Evolutionary conservation across 1,284 basidiomycete genomes (phyloP), one percentile per base, ranked within the genome.

Genomic region (Trametes polyzona): DNA sequence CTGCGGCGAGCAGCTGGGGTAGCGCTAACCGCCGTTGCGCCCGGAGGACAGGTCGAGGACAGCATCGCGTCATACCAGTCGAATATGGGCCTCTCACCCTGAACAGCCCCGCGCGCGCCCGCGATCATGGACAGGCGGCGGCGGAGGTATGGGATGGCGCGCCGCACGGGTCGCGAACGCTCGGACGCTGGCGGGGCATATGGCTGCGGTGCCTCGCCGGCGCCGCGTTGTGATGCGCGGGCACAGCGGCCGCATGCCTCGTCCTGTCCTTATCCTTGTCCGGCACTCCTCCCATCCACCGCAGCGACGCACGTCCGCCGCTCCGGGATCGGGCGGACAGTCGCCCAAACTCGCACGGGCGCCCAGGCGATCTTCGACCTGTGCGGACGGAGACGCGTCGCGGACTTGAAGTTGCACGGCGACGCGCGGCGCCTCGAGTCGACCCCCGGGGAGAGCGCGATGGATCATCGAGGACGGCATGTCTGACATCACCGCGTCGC

Each of bases 211-310:
- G 64, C 64, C 64, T 65, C 64, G 56, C 57, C 57, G 49, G 19
- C 36, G 49, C 52, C 62, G 64, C 64, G 60, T 62, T 63, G 64
- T 65, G 64, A 65, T 63, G 64, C 36, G 62, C 59, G 59, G 57
- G 56, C 48, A 41, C 46, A 41, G 35, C 41, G 58, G 39, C 57
- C 64, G 57, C 55, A 52, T 65, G 64, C 40, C 44, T 27, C 33
- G n/a, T n/a, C 47, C 37, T 21, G n/a, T 35, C 21, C 32, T n/a
- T n/a, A n/a, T n/a, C n/a, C n/a, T n/a, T n/a, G n/a, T n/a, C n/a
- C n/a, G n/a, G n/a, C n/a, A n/a, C n/a, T n/a, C n/a, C n/a, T n/a
- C n/a, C n/a, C n/a, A n/a, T n/a, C n/a, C n/a, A n/a, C n/a, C n/a
- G n/a, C n/a, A n/a, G n/a, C n/a, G n/a, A n/a, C n/a, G n/a, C n/a